phyloP scores from a whole-genome alignment of 768 basidiomycete species.

The Hemileccinum rubropunctum region DNA sequence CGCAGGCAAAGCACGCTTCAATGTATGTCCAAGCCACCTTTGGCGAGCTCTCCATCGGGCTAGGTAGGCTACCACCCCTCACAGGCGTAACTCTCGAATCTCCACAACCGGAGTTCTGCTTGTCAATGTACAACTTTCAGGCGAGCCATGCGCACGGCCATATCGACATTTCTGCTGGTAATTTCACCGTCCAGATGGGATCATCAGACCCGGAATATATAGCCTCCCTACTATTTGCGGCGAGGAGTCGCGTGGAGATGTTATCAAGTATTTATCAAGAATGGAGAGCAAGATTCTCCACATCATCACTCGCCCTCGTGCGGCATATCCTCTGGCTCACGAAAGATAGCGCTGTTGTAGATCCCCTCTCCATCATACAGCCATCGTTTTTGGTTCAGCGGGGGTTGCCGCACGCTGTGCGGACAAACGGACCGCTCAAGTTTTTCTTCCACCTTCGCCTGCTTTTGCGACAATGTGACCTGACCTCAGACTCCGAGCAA shows the following conservation, averaged over 20 bases:
- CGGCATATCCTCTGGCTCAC: slow-evolving; percentile 50
- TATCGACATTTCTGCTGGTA: slow-evolving; percentile 19
- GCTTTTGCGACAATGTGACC: slow-evolving; percentile 47
- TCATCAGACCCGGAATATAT: slow-evolving; percentile 32
- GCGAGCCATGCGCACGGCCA: slow-evolving; percentile 9
- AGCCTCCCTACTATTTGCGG: slow-evolving; percentile 10
- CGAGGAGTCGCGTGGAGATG: slow-evolving; percentile 8
- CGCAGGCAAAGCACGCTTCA: background rate
- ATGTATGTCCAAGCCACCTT: slow-evolving; percentile 6
- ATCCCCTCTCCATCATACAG: slow-evolving; percentile 80
- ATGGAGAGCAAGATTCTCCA: slow-evolving; percentile 30
- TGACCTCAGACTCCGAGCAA: slow-evolving; percentile 2
- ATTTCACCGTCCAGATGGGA: slow-evolving; percentile 24
- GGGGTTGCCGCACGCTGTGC: slow-evolving; percentile 63
- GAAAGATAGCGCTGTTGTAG: slow-evolving; percentile 50
- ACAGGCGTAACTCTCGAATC: background rate
- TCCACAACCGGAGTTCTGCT: slow-evolving; percentile 18
- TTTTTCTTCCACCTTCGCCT: slow-evolving; percentile 74
- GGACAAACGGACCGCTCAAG: slow-evolving; percentile 69
- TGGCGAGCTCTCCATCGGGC: slow-evolving; percentile 15
- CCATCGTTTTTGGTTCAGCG: slow-evolving; percentile 81
- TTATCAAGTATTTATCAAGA: slow-evolving; percentile 24
- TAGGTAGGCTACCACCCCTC: slow-evolving; percentile 8
- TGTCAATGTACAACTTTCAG: slow-evolving; percentile 20
- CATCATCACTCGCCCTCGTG: slow-evolving; percentile 40